A percentile compares a stretch with the other conserved stretches of the same genome.
Evolutionary conservation across 805 yeast genomes (phyloP).

Genomic region (Metschnikowia matae): DNA sequence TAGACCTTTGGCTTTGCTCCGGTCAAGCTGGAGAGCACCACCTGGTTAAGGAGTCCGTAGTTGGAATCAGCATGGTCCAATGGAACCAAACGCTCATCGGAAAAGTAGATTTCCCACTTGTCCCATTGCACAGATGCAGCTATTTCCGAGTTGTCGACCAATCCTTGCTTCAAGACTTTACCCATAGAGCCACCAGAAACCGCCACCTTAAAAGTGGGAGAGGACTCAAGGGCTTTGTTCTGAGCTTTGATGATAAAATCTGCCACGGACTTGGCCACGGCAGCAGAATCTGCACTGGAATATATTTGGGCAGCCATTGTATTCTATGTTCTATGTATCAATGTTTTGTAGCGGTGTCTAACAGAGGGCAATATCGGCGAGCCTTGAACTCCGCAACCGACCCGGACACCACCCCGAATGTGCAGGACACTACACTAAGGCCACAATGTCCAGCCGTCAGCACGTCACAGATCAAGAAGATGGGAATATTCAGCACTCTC

Average conservation of each 20-base stretch:
- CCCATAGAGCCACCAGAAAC: conserved; percentile 91
- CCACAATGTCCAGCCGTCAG: neutral
- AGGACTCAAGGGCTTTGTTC: conserved; percentile 49
- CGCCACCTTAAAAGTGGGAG: conserved; percentile 62
- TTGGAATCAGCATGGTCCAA: conserved; percentile 80
- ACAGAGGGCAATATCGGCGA: neutral
- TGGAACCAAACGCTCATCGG: conserved; percentile 89
- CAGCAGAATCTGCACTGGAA: conserved; percentile 50
- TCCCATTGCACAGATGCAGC: conserved; percentile 54
- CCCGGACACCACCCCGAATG: neutral
- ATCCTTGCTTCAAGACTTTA: conserved; percentile 61
- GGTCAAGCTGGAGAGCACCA: conserved; percentile 50
- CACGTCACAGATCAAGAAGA: conserved; percentile 46
- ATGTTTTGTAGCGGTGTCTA: conserved; percentile 1
- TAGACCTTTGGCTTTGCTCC: conserved; percentile 53
- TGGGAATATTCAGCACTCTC: conserved; percentile 92
- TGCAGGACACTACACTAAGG: neutral
- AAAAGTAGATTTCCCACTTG: conserved; percentile 77
- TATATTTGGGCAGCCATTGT: conserved; percentile 26
- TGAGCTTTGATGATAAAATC: conserved; percentile 58
- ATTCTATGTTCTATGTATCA: neutral
- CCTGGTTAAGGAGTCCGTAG: conserved; percentile 69
- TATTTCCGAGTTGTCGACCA: conserved; percentile 52
- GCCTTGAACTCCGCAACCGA: conserved; percentile 3
- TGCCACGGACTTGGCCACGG: conserved; percentile 67